Conservation (phyloP, 768 basidiomycete species). For the Pholiota molesta region DNA sequence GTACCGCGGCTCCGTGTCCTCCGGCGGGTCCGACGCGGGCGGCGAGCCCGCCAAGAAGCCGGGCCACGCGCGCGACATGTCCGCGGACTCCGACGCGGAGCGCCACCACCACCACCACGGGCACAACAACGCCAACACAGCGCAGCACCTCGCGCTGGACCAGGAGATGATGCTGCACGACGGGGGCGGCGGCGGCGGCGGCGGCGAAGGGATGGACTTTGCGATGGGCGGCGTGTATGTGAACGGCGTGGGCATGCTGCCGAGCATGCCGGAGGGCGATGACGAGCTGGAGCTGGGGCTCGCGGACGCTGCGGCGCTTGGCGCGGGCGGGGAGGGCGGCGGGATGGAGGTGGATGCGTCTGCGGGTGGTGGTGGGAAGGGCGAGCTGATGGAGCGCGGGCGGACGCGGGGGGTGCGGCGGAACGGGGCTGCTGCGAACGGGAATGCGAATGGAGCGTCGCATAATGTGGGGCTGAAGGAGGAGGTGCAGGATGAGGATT, state of each 20-base stretch:
- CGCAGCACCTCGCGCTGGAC: background rate
- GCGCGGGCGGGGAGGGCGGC: slow-evolving; percentile 21
- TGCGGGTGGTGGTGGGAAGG: slow-evolving; percentile 13
- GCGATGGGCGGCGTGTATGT: background rate
- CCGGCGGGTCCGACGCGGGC: slow-evolving; percentile 19
- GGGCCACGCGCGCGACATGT: slow-evolving; percentile 7
- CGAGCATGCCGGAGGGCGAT: slow-evolving; percentile 35
- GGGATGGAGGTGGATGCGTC: slow-evolving; percentile 22
- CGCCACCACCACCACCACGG: background rate
- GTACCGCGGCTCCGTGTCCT: slow-evolving; percentile 32
- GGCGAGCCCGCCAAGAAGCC: slow-evolving; percentile 18
- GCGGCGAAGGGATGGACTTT: slow-evolving; percentile 4
- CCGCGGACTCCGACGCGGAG: slow-evolving; percentile 13
- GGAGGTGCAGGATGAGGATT: slow-evolving; percentile 19
- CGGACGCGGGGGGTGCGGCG: slow-evolving; percentile 23
- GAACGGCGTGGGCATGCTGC: slow-evolving; percentile 24
- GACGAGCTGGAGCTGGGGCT: slow-evolving; percentile 23
- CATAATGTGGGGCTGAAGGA: slow-evolving; percentile 14
- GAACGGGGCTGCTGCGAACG: background rate
- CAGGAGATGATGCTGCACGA: slow-evolving; percentile 29
- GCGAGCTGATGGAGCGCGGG: slow-evolving; percentile 17
- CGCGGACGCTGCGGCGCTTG: slow-evolving; percentile 1
- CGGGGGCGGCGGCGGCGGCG: slow-evolving; percentile 4
- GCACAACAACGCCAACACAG: background rate
- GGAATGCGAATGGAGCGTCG: slow-evolving; percentile 5